Conservation (phyloP, 2,329 filamentous ascomycete species). For the Cercospora sp. region DNA sequence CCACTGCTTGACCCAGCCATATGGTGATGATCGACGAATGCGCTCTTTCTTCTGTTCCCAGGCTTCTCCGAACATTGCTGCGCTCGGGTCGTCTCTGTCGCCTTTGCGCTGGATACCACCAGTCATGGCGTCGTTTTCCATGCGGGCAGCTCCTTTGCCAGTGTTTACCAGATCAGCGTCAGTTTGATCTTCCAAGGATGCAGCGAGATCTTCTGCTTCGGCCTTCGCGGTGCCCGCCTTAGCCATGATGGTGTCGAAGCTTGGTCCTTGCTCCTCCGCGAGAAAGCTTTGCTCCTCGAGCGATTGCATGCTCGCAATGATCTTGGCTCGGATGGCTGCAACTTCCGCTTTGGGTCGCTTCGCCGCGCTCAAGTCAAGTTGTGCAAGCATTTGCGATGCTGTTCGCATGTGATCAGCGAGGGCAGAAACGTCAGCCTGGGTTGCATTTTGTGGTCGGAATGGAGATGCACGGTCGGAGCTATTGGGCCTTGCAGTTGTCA, state of each 20-base stretch:
- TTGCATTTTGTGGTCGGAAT: constrained; percentile 55
- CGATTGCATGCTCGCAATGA: constrained; percentile 87
- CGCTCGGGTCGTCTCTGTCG: constrained; percentile 81
- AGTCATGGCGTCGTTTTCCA: constrained; percentile 89
- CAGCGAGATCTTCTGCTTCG: constrained; percentile 52
- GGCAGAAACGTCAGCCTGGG: constrained; percentile 79
- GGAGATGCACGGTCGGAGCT: constrained; percentile 65
- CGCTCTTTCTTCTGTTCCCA: constrained; percentile 84
- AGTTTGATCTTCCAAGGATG: constrained; percentile 32
- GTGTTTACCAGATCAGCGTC: constrained; percentile 56
- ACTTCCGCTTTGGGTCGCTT: constrained; percentile 80
- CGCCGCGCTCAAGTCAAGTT: constrained; percentile 75
- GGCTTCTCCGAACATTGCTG: constrained; percentile 82
- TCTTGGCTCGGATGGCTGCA: constrained; percentile 79
- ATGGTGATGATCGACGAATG: constrained; percentile 78
- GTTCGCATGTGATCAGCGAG: constrained; percentile 85
- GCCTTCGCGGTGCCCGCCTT: constrained; percentile 61
- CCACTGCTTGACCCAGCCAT: constrained; percentile 89
- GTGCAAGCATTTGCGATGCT: constrained; percentile 82
- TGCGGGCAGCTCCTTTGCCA: constrained; percentile 74
- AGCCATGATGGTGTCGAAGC: constrained; percentile 80
- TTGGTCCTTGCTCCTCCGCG: constrained; percentile 69
- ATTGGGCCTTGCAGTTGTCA: constrained; percentile 58
- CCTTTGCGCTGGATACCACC: constrained; percentile 78
- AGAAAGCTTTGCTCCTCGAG: constrained; percentile 84